These are phyloP conservation scores for Saccharomyces hybrid DNA, from an alignment of 1,139 yeast genomes.

Conservation along the genomic window DNA sequence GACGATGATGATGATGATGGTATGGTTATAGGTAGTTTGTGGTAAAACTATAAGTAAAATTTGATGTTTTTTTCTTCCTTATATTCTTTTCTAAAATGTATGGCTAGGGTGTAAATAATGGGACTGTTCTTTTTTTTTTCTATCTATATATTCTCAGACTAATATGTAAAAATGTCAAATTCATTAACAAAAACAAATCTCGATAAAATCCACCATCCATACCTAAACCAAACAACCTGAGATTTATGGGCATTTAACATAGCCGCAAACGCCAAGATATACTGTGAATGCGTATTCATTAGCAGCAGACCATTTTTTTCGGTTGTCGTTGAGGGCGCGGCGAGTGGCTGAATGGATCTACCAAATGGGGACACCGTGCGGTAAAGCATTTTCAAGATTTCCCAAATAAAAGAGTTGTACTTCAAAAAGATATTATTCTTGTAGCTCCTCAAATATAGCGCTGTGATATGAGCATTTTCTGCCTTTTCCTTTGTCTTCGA, in stretches of 20 bases:
- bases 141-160: neutral
- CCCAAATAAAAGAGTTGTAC: slow-evolving; percentile 9
- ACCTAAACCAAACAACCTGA: slow-evolving; percentile 94
- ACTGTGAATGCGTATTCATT: slow-evolving; percentile 40
- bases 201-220: slow-evolving; percentile 75
- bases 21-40: slow-evolving; percentile 29
- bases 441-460: slow-evolving; percentile 8
- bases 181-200: slow-evolving; percentile 61
- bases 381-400: slow-evolving; percentile 6
- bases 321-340: slow-evolving; percentile 3
- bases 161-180: slow-evolving; percentile 28
- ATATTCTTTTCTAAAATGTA: neutral
- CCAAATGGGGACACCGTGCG: neutral
- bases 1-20: slow-evolving; percentile 35
- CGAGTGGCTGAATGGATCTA: neutral
- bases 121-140: neutral
- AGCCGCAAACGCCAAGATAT: slow-evolving; percentile 56
- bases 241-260: slow-evolving; percentile 80
- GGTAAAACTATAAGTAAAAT: slow-evolving; percentile 12
- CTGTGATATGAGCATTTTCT: slow-evolving; percentile 1
- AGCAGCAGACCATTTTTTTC: slow-evolving; percentile 6
- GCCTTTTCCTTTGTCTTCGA: neutral
- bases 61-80: neutral
- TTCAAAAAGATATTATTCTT: slow-evolving; percentile 7
- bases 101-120: neutral